Evolutionary conservation across 331 rosid genomes (phyloP), one percentile per base, ranked within the genome.

Genomic region (Rhamnella rubrinervis): DNA sequence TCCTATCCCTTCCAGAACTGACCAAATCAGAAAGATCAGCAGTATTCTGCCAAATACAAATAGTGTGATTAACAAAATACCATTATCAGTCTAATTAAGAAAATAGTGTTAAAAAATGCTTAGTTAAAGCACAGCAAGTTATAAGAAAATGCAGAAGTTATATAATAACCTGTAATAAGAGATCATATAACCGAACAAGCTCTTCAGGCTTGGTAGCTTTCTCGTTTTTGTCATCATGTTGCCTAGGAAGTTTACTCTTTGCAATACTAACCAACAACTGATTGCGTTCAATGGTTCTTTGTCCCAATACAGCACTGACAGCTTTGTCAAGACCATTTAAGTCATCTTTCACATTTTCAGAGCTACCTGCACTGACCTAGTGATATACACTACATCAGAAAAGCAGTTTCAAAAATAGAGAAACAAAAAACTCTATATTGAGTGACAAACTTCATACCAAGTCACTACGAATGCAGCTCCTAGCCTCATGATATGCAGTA

Each of bases 151-250:
- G n/a, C 60, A 60, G 61, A 37, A 78, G 13, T 63, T 66, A 51
- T 67, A 74, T 53, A 66, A 66, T 53, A 80, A 91, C 98, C 89
- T 91, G 98, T 62, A 91, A 70, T 67, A 93, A 71, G 68, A 91
- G 97, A 86, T 93, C 98, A 68, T 83, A 91, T 19, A 93, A 70
- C 71, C 97, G 95, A 75, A 93, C 98, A 65, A 93, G 98, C 81
- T 93, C 98, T 85, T 93, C 98, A 19, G 98, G 98, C 81, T 87
- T 93, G 50, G 97, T 91, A 67, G 82, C 87, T 91, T 86, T 93
- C 79, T 93, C 98, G 50, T 86, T 91, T 86, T 91, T 93, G 58
- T 87, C 98, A 58, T 85, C 95, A 46, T 80, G 90, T n/a, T 83
- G 96, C 82, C 78, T 87, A 39, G 86, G 74, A 63, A 93, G 95